Percentiles rank a stretch among this genome's conserved stretches.
Evolutionary conservation across 345 rosid genomes (phyloP).

Genomic region (Gossypium rotundifolium): DNA sequence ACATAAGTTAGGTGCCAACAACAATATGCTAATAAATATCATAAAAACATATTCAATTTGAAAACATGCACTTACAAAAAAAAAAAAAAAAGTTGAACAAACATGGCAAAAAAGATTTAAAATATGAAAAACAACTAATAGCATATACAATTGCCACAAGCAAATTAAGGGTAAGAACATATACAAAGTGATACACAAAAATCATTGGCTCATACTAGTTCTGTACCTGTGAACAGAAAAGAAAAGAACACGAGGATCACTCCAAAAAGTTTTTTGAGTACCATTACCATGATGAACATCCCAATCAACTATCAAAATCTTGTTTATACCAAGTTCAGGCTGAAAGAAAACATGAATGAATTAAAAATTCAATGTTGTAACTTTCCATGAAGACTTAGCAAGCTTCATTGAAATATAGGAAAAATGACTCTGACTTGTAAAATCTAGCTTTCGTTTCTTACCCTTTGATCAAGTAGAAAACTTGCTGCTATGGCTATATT

Average conservation of each 20-base stretch:
- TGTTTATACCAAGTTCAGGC: constrained; percentile 72
- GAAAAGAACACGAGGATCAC: constrained; percentile 84
- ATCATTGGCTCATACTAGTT: not conserved
- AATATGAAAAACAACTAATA: not conserved
- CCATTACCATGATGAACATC: constrained; percentile 99
- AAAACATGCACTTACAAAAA: not conserved
- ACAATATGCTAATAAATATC: not conserved
- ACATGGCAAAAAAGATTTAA: not conserved
- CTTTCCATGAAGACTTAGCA: not conserved
- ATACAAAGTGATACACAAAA: constrained; percentile 6
- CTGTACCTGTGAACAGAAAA: constrained; percentile 95
- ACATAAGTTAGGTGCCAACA: not conserved
- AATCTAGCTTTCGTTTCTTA: constrained; percentile 40
- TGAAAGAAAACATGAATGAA: constrained; percentile 21
- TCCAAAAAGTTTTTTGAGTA: constrained; percentile 86
- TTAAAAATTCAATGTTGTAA: not conserved
- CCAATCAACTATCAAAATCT: constrained; percentile 92
- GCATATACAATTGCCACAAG: not conserved
- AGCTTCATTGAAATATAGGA: not conserved
- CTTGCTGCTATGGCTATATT: constrained; percentile 87
- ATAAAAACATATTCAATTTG: not conserved
- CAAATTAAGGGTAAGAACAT: constrained; percentile 3
- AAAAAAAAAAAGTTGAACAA: not conserved
- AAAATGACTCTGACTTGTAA: not conserved
- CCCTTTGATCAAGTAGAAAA: constrained; percentile 59